Base-by-base conservation (phyloP, 2,329 filamentous ascomycete species). In the Rhynchosporium agropyri region DNA sequence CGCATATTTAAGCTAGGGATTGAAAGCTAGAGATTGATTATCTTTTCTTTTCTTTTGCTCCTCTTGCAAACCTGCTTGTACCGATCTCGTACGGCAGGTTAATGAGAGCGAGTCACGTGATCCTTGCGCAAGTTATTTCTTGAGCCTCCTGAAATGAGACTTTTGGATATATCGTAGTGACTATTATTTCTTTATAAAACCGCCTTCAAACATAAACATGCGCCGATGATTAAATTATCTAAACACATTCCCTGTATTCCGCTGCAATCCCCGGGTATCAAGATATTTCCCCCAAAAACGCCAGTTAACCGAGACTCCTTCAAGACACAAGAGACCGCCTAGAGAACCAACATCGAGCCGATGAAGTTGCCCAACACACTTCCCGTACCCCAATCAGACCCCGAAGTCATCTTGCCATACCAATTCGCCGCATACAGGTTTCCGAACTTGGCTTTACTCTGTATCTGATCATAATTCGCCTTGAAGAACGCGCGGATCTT, bases 401-500 rank as follows among this genome's bases (percentile, higher is more conserved):
- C 63, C 26, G 9, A 8, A 6, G 42, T 55, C 4, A 64, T 31
- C 28, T 46, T 38, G 2, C 63, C 63, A 38, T 53, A 64, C 63
- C 63, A 64, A 20, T 64, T 61, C 2, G 63, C 63, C 3, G 63
- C 38, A 38, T 64, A 64, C 56, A 63, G 28, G 26, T 63, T 33
- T 8, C 53, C 59, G 13, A 61, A 61, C 40, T 31, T 54, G n/a
- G 63, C 63, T n/a, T 62, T 48, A 10, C n/a, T 57, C n/a, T 64
- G 63, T n/a, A 64, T 62, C 20, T 62, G 63, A 46, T 64, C 59
- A 49, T 62, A 62, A 43, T 64, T 64, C 2, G 59, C 59, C 59
- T 62, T 57, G 45, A 57, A 64, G 33, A 61, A 64, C 15, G 59
- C 48, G 28, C 33, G 15, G 6, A 62, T 58, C 40, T 59, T 46